Base-by-base conservation (phyloP, 345 rosid genomes). In the Gossypium turneri region DNA sequence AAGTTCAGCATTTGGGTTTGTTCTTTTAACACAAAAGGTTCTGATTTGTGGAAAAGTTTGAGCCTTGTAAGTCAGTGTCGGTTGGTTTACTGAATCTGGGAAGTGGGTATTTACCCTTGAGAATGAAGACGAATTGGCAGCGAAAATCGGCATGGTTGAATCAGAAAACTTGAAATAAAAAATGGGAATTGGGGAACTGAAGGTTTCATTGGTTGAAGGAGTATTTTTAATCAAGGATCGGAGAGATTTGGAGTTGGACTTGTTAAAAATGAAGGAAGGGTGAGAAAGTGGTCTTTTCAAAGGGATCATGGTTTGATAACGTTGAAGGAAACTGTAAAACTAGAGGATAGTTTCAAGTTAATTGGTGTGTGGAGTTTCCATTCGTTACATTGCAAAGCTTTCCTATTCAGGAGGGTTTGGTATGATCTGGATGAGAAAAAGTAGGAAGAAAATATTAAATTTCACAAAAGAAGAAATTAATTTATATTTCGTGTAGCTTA, bases 11-110 rank as follows among this genome's bases (percentile, higher is more conserved):
- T 16, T 57, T 12, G 79, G 81, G 75, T 45, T 73, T 22, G 81
- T 38, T 19, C 47, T 70, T 44, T 71, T 76, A 67, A 19, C 73
- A 2, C 82, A 83, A 83, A 81, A 71, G 48, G 64, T 72, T 72
- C 76, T 81, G 47, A 52, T 74, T 69, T 68, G 70, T 19, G 55
- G 71, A 52, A 22, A 73, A 55, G 57, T 72, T 57, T 58, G 60
- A 2, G 56, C 3, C 45, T n/a, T 76, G 34, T 29, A 22, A 16
- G 12, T 17, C 27, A 75, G 58, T 2, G 67, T 81, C 29, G 65
- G 20, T n/a, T 51, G 79, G 48, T 56, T 62, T 3, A 62, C 34
- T 43, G 75, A 57, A 27, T 55, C 50, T 55, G 66, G 66, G 34
- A 83, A 53, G 22, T 52, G 77, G 71, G 63, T 25, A 69, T 69